These are phyloP conservation scores for Candida frijolesensis DNA, from an alignment of 1,139 yeast genomes.

Conservation along the genomic window DNA sequence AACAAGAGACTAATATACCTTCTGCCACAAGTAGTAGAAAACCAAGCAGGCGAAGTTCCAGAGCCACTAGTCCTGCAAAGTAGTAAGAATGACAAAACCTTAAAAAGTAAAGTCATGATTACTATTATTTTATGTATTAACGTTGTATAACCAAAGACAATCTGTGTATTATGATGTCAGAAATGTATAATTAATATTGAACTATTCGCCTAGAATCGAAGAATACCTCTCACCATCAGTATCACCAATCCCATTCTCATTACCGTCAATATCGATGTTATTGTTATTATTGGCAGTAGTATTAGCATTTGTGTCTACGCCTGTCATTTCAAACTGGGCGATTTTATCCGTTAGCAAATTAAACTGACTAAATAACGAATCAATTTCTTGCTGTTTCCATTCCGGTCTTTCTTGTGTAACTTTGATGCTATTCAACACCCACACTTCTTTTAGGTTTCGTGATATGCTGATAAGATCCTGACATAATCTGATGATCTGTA, in stretches of 20 bases:
- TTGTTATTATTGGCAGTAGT: no score
- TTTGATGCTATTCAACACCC: conserved; percentile 58
- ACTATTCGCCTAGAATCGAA: background rate
- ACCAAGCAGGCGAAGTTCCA: conserved; percentile 5
- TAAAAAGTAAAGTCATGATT: no score
- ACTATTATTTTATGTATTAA: background rate
- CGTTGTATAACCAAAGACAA: background rate
- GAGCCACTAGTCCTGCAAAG: background rate
- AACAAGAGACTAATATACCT: background rate
- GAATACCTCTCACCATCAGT: background rate
- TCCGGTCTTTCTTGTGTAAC: conserved; percentile 26
- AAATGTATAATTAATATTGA: background rate
- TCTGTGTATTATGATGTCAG: background rate
- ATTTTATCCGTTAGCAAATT: conserved; percentile 43
- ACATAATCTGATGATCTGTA: conserved; percentile 51
- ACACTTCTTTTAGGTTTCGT: conserved; percentile 52
- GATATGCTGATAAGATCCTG: conserved; percentile 56
- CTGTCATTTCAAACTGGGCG: conserved; percentile 24
- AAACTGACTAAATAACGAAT: conserved; percentile 37
- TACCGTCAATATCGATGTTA: background rate
- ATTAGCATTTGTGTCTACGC: background rate
- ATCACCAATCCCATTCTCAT: background rate
- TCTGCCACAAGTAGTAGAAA: conserved; percentile 8
- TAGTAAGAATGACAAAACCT: background rate
- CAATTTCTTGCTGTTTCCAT: conserved; percentile 25